Percentiles rank a stretch among this genome's conserved stretches.
Conservation (phyloP, 805 yeast genomes). For the Metschnikowia proteae region DNA sequence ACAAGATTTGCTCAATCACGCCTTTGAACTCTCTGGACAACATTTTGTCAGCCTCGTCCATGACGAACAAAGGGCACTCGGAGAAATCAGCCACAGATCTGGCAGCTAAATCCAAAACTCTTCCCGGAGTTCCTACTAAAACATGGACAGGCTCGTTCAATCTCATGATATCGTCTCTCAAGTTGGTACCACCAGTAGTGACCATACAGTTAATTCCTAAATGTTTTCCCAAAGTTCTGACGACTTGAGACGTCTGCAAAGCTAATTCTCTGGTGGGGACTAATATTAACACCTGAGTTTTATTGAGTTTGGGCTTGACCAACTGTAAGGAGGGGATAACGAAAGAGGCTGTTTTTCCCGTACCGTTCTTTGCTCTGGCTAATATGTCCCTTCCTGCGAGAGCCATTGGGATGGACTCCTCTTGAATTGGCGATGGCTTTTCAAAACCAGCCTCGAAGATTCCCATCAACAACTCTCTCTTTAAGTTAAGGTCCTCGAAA, state of each 20-base stretch:
- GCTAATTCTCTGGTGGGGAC: conserved; percentile 99
- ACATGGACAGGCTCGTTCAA: conserved; percentile 90
- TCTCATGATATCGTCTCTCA: conserved; percentile 92
- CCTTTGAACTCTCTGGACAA: conserved; percentile 84
- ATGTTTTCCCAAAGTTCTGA: conserved; percentile 92
- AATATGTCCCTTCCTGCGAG: conserved; percentile 91
- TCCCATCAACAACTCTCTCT: conserved; percentile 94
- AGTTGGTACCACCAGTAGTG: conserved; percentile 94
- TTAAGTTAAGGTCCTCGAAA: conserved; percentile 88
- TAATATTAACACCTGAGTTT: conserved; percentile 86
- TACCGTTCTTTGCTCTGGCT: conserved; percentile 98
- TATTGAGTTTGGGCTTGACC: conserved; percentile 75
- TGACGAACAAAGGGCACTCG: conserved; percentile 81
- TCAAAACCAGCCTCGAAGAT: conserved; percentile 98
- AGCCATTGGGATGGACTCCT: conserved; percentile 94
- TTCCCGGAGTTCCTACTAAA: conserved; percentile 96
- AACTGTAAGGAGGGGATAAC: conserved; percentile 90
- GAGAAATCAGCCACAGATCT: conserved; percentile 84
- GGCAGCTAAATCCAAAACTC: conserved; percentile 90
- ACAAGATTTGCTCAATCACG: conserved; percentile 80
- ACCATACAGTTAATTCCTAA: conserved; percentile 93
- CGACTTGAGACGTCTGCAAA: conserved; percentile 95
- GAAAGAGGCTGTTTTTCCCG: conserved; percentile 98
- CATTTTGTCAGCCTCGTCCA: conserved; percentile 99
- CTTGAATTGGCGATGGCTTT: conserved; percentile 96